A percentile compares a stretch with the other conserved stretches of the same genome.
Conservation (phyloP, 371 early-diverging fungal species). For the Actinomortierella ambigua region DNA sequence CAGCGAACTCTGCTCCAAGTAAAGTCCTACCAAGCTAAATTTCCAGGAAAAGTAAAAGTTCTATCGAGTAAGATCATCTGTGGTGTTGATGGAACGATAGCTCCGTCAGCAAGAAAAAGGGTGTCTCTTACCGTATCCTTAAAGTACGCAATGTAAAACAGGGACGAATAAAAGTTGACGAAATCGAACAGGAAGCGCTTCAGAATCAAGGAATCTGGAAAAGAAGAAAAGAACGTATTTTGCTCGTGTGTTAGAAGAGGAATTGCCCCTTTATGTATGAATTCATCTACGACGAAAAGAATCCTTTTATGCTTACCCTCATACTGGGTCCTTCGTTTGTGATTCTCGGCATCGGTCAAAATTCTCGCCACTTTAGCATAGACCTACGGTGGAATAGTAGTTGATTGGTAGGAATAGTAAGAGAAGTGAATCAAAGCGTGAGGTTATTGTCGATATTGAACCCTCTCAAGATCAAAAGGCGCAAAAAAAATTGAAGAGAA, state of each 20-base stretch:
- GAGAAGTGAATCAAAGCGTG: too few species aligned
- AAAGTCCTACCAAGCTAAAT: slow-evolving; percentile 22
- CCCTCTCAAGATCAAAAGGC: too few species aligned
- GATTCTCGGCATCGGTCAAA: slow-evolving; percentile 58
- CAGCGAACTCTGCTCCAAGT: slow-evolving; percentile 4
- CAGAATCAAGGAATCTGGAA: slow-evolving; percentile 51
- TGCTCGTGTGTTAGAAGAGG: too few species aligned
- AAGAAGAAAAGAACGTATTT: background rate
- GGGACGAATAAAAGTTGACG: slow-evolving; percentile 59
- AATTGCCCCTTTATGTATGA: too few species aligned
- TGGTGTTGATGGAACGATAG: too few species aligned
- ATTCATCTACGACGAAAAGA: too few species aligned
- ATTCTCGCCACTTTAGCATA: slow-evolving; percentile 42
- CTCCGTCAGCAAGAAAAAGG: too few species aligned
- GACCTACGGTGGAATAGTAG: too few species aligned
- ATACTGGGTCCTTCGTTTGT: slow-evolving; percentile 50
- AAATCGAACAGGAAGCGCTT: slow-evolving; percentile 65
- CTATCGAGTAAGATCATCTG: too few species aligned
- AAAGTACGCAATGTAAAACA: slow-evolving; percentile 60
- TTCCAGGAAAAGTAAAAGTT: too few species aligned
- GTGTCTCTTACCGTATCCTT: slow-evolving; percentile 44
- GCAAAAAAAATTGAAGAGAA: too few species aligned
- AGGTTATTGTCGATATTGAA: slow-evolving; percentile 1
- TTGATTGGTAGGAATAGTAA: too few species aligned
- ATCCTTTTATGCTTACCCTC: slow-evolving; percentile 33